Percentiles rank a stretch among this genome's conserved stretches.
phyloP scores from a whole-genome alignment of 208 protist species.

The Entamoeba invadens region DNA sequence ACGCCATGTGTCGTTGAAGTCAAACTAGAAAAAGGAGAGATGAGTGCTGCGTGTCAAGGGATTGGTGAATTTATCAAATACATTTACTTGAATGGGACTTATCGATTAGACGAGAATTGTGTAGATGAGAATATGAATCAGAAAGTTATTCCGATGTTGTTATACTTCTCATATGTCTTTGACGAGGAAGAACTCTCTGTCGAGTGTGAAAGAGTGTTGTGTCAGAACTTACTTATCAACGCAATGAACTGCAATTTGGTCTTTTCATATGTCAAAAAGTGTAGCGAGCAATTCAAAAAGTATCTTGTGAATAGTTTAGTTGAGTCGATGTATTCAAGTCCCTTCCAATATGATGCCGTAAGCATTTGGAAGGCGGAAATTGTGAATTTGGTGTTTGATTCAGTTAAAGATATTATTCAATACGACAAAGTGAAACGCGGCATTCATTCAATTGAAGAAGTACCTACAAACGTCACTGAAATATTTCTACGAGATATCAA shows the following conservation, averaged over 20 bases:
- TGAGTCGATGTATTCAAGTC: not conserved
- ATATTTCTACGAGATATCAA: not conserved
- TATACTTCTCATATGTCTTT: not conserved
- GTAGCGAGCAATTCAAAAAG: not conserved
- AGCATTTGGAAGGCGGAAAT: not conserved
- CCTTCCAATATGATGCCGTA: not conserved
- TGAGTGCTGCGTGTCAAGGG: not conserved
- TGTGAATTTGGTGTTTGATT: not conserved
- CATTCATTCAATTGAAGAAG: not conserved
- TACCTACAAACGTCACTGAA: not conserved
- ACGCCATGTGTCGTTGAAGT: not conserved
- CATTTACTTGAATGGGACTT: not conserved
- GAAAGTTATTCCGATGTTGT: not conserved
- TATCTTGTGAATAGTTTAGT: not conserved
- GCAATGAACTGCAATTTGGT: not conserved
- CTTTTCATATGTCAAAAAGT: not conserved
- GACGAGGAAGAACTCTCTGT: not conserved
- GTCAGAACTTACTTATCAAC: not conserved
- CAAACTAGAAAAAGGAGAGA: not conserved
- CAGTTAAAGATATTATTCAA: not conserved
- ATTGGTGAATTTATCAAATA: not conserved
- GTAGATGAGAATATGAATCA: not conserved
- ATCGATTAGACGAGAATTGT: not conserved
- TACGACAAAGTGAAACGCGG: no score
- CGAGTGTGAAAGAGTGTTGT: not conserved